Percentiles rank a stretch among this genome's conserved stretches.
Conservation (phyloP, 2,329 filamentous ascomycete genomes). For the Fusarium nematophilum region DNA sequence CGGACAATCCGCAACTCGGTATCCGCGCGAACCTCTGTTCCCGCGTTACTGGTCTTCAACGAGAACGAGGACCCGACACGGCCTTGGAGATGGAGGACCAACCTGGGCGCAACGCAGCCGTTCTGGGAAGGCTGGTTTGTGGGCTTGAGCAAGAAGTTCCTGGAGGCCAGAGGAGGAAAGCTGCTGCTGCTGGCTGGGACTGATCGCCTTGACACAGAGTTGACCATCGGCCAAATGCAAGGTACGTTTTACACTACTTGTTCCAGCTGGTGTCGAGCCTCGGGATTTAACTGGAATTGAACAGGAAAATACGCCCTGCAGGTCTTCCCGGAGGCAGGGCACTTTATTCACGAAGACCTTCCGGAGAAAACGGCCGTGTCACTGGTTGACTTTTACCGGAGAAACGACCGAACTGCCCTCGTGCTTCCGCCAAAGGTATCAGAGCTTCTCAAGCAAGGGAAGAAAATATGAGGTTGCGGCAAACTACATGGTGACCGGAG, state of each 20-base stretch:
- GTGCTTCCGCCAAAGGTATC: conserved; percentile 94
- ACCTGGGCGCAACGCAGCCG: conserved; percentile 83
- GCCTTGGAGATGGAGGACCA: conserved; percentile 86
- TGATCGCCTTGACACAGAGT: conserved; percentile 87
- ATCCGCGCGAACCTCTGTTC: conserved; percentile 90
- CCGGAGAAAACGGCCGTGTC: conserved; percentile 89
- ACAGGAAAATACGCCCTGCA: conserved; percentile 92
- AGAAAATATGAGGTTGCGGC: conserved; percentile 61
- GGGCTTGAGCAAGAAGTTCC: conserved; percentile 88
- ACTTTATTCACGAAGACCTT: conserved; percentile 96
- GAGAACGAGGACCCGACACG: conserved; percentile 51
- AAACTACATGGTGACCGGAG: neutral
- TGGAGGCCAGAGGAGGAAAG: conserved; percentile 84
- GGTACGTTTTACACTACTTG: conserved; percentile 61
- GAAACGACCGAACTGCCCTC: conserved; percentile 87
- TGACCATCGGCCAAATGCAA: conserved; percentile 98
- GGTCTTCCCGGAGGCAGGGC: conserved; percentile 93
- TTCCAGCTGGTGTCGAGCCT: neutral
- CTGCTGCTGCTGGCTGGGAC: conserved; percentile 87
- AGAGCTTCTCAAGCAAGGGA: conserved; percentile 73
- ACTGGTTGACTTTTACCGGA: conserved; percentile 88
- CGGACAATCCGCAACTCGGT: conserved; percentile 85
- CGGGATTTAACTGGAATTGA: conserved; percentile 6
- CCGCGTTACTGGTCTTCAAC: conserved; percentile 74
- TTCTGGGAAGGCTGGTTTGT: conserved; percentile 97